Base-by-base conservation (phyloP, 805 yeast genomes). In the Isabelozyma heimii region DNA sequence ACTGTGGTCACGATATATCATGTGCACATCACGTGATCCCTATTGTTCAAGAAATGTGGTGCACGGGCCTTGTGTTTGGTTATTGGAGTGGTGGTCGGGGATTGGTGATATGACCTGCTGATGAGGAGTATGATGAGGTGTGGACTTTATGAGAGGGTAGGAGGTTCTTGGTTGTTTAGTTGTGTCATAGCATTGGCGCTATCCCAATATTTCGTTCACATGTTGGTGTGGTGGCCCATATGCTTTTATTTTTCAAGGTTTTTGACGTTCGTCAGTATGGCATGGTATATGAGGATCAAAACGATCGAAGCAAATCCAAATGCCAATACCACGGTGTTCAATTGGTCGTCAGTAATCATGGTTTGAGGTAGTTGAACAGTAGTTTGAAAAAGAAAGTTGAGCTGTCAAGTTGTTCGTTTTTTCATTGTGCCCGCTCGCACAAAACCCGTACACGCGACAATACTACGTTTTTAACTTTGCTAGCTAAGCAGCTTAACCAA, bases 331-430 rank as follows among this genome's bases (percentile, higher is more conserved):
- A 89, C 71, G 44, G 80, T 70, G 65, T 91, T 82, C 64, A 91
- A 79, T 67, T 90, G 94, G 47, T 74, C 75, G 76, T 91, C 97
- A 13, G 89, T 76, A 60, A 91, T 91, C 97, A 91, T 91, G 14
- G n/a, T 42, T 14, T n/a, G 40, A 20, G 24, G 12, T 37, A 3
- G 7, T n/a, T 9, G 8, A 30, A 13, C n/a, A 10, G 35, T 9
- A 30, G 35, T 30, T 13, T 30, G 35, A 13, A 30, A 13, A 30
- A 30, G 35, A 30, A n/a, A 16, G 14, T 27, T 33, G 24, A 16
- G 9, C 27, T 38, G 46, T 38, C 43, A 40, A 20, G 37, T 27
- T 35, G 33, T 14, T 15, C 16, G 27, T 37, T 43, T 27, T 42
- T 38, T 9, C 26, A 16, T 16, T 30, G n/a, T 30, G 35, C 35